These are phyloP conservation scores for Plasmodium fragile DNA, from an alignment of 169 alveolate genomes.

Conservation along the genomic window DNA sequence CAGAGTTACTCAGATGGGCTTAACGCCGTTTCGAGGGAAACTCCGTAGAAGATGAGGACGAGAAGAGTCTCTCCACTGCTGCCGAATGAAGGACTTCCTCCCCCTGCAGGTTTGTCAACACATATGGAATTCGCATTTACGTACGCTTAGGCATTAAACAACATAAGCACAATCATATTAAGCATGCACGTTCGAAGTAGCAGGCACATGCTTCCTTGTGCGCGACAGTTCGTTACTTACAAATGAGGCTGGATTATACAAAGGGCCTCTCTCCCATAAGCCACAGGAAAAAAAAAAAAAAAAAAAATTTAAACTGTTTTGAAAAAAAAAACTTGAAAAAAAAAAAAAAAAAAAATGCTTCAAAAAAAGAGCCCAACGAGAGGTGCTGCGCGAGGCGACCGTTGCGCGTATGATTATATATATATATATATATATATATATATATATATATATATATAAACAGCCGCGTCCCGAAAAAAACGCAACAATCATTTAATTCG, in stretches of 20 bases:
- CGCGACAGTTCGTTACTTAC: background rate
- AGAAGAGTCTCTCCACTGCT: background rate
- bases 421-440: no score
- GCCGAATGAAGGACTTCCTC: background rate
- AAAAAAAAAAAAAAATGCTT: background rate
- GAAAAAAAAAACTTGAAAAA: background rate
- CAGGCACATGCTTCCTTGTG: background rate
- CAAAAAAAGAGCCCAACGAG: background rate
- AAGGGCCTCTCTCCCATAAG: background rate
- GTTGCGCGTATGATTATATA: no score
- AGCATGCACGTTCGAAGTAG: background rate
- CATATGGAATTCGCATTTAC: background rate
- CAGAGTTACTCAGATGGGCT: background rate
- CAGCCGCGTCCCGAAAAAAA: background rate
- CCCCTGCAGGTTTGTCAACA: background rate
- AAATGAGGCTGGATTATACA: background rate
- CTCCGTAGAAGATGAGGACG: background rate
- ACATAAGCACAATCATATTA: background rate
- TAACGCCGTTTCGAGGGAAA: background rate
- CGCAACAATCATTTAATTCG: background rate
- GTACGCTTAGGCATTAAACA: background rate
- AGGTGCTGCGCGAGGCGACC: background rate
- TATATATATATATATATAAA: no score
- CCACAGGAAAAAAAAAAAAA: background rate
- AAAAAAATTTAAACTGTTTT: background rate